Evolutionary conservation across 2,329 filamentous ascomycete genomes (phyloP), one percentile per base, ranked within the genome.

Genomic region (Penicillium digitatum): DNA sequence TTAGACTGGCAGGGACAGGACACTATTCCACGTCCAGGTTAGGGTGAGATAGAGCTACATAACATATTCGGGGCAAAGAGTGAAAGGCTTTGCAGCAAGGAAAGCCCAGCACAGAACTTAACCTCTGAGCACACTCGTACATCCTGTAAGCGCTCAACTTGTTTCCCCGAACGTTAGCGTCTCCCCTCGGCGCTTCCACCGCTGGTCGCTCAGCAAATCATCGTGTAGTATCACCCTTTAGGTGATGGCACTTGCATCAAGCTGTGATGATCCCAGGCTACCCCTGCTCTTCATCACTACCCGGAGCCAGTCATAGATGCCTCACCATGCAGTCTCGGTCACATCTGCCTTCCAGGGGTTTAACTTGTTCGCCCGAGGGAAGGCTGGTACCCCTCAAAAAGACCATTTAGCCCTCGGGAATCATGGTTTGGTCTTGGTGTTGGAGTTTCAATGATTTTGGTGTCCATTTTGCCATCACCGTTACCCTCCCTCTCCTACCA

Each of bases 171-270:
- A 50, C 35, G 39, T 59, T 69, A 66, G 65, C 61, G 63, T 66
- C 35, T 48, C 53, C 61, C 61, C 62, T 61, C 65, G 65, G 69
- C 68, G 69, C 69, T 68, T 70, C 61, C 48, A 64, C 44, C 54
- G 56, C 38, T 16, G 42, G 27, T 20, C 43, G 9, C 55, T 61
- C 64, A 53, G 49, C 68, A 62, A 71, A 72, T 72, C 55, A 67
- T 35, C 51, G 14, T 18, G 22, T 55, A 24, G 32, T 56, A 46
- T 51, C 43, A 38, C 38, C 54, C 44, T 47, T 29, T 37, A 55
- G 63, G 58, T 72, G 69, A 72, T 70, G 60, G 57, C 59, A 63
- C 67, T 64, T 72, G 70, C 70, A 72, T 65, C 54, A 55, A 58
- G 51, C 29, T 60, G 56, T 61, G 59, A 61, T 60, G 55, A 60